Evolutionary conservation across 345 rosid genomes (phyloP), one percentile per base, ranked within the genome.

Genomic region (Rhizophora mangle): DNA sequence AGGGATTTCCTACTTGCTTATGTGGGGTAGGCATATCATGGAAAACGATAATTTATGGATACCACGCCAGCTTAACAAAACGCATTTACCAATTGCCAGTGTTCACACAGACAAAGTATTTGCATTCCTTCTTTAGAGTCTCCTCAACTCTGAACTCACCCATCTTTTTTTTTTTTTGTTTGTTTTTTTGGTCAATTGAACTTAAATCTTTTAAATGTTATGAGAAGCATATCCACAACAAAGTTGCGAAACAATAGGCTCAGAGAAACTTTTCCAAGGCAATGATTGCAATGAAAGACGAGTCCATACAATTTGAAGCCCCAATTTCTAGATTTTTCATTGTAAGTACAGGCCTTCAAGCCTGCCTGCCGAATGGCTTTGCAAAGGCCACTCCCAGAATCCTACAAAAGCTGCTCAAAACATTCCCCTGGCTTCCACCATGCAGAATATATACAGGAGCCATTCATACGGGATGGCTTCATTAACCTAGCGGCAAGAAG

Each of bases 361-460:
- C 70, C 73, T 16, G 37, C 57, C 62, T 6, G 62, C 66, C 74
- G 60, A 60, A 70, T 49, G 69, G 62, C 62, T 74, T 34, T 24
- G 47, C 39, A 75, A 60, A 81, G 68, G 70, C 72, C 69, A 71
- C 76, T 57, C 66, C 69, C 80, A 62, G 32, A 63, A 62, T 69
- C 63, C 64, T 4, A 24, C 21, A 63, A 68, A 63, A 55, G 54
- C 56, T 39, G 79, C 85, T 75, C 82, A 68, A 19, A 62, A 59
- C 60, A 59, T 76, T 72, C 78, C 74, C 74, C 72, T 65, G 69
- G 69, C 69, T 64, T 73, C 70, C 76, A 76, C 79, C 81, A 75
- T 47, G 76, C 78, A 72, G 74, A 76, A 81, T 86, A 87, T 87
- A 73, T 87, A 87, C 91, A 84, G 83, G 79, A 78, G 83, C 82